Percentiles rank a stretch among this genome's conserved stretches.
Evolutionary conservation across 257 asterid genomes (phyloP).

Genomic region (Jacaranda mimosifolia): DNA sequence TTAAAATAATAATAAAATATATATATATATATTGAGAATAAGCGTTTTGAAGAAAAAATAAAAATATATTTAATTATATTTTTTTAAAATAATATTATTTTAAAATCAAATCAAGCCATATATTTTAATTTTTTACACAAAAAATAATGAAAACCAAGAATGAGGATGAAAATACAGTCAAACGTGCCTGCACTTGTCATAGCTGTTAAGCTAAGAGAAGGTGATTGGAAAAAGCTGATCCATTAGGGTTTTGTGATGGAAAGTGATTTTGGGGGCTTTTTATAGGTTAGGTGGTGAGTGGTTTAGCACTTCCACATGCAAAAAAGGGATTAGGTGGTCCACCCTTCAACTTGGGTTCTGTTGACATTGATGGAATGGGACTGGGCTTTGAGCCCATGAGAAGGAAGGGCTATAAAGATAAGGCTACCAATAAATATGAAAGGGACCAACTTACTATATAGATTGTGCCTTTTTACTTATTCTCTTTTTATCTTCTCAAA

Average conservation of each 20-base stretch:
- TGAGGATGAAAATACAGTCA: neutral
- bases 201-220: neutral
- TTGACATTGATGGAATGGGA: neutral
- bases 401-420: neutral
- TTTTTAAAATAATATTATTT: no score
- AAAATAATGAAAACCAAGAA: neutral
- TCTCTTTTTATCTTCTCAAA: neutral
- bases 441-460: neutral
- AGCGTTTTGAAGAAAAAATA: no score
- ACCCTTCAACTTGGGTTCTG: neutral
- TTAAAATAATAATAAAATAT: no score
- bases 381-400: conserved; percentile 16
- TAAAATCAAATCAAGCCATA: no score
- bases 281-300: conserved; percentile 19
- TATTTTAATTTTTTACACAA: no score
- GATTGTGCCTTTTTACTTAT: neutral
- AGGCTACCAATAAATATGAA: neutral
- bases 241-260: conserved; percentile 16
- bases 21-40: no score
- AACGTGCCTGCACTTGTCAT: no score
- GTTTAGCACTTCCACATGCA: conserved; percentile 22
- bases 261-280: conserved; percentile 13
- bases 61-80: no score
- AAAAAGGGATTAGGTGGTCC: conserved; percentile 33
- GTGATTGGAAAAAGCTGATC: conserved; percentile 12